Conservation (phyloP, 2,329 filamentous ascomycete species). For the Alternaria dauci region DNA sequence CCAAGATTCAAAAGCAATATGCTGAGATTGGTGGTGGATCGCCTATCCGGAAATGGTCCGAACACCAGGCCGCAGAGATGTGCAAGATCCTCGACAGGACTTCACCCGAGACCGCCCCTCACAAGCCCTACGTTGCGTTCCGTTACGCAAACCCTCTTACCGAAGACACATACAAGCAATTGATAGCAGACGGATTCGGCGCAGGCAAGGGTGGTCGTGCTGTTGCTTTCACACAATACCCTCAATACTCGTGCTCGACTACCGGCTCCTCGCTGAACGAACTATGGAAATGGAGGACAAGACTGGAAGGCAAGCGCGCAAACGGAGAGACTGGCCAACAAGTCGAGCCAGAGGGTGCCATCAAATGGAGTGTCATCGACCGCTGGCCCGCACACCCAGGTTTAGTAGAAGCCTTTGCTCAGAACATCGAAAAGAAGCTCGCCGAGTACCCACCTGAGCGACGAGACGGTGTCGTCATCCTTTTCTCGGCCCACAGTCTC, state of each 20-base stretch:
- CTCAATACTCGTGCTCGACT: constrained; percentile 97
- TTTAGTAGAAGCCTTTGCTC: constrained; percentile 88
- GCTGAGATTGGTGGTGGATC: constrained; percentile 95
- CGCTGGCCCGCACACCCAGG: constrained; percentile 94
- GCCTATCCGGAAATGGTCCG: constrained; percentile 97
- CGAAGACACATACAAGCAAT: constrained; percentile 85
- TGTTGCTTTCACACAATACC: constrained; percentile 97
- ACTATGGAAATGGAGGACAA: constrained; percentile 94
- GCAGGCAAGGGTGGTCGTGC: constrained; percentile 89
- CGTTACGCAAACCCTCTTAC: constrained; percentile 93
- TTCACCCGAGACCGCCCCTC: constrained; percentile 90
- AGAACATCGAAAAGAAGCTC: constrained; percentile 88
- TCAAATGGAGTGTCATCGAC: constrained; percentile 97
- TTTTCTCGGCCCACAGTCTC: constrained; percentile 95
- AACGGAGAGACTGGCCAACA: constrained; percentile 51
- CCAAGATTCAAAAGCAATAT: constrained; percentile 97
- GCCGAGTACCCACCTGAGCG: constrained; percentile 83
- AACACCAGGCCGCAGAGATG: constrained; percentile 93
- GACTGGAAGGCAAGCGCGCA: constrained; percentile 79
- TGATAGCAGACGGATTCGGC: constrained; percentile 90
- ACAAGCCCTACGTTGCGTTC: constrained; percentile 97
- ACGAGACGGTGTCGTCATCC: constrained; percentile 79
- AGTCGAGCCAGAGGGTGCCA: constrained; percentile 69
- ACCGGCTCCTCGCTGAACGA: constrained; percentile 97
- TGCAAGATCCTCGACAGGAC: constrained; percentile 94